These are phyloP conservation scores for Fistulifera pelliculosa DNA, from an alignment of 108 stramenopile species.

Conservation along the genomic window DNA sequence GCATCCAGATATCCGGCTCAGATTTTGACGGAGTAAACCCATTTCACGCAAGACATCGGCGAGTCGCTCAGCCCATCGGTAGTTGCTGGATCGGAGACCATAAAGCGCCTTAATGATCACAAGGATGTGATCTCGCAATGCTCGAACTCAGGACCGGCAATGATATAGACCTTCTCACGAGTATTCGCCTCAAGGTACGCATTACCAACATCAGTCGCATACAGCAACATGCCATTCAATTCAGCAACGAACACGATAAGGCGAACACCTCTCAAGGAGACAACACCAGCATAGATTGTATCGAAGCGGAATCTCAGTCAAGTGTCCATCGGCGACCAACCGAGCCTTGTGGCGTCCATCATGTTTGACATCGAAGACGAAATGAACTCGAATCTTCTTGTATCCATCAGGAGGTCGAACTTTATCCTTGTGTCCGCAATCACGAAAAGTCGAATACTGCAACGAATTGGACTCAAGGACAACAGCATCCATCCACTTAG, in stretches of 20 bases:
- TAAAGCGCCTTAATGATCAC: conserved; percentile 17
- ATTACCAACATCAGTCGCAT: conserved; percentile 20
- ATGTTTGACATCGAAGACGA: conserved; percentile 26
- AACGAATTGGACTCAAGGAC: conserved; percentile 12
- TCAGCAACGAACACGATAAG: background rate
- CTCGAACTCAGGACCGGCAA: conserved; percentile 27
- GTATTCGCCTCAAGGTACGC: conserved; percentile 21
- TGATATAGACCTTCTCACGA: conserved; percentile 15
- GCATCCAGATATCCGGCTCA: conserved; percentile 22
- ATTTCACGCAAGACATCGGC: conserved; percentile 10
- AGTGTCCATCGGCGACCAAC: conserved; percentile 17
- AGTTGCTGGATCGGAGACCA: conserved; percentile 12
- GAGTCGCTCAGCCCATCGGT: conserved; percentile 6
- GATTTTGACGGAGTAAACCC: conserved; percentile 10
- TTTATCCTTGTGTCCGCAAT: conserved; percentile 8
- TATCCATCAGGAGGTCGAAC: conserved; percentile 13
- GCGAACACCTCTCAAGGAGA: conserved; percentile 5
- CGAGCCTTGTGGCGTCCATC: conserved; percentile 20
- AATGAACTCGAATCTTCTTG: conserved; percentile 24
- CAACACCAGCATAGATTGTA: conserved; percentile 26
- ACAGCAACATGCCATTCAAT: conserved; percentile 9
- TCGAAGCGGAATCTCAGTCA: conserved; percentile 8
- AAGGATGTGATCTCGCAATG: conserved; percentile 3
- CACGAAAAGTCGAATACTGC: conserved; percentile 17
- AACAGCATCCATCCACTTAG: conserved; percentile 21